These are phyloP conservation scores for Colletotrichum sansevieriae DNA, from an alignment of 2,329 filamentous ascomycete species.

Conservation along the genomic window DNA sequence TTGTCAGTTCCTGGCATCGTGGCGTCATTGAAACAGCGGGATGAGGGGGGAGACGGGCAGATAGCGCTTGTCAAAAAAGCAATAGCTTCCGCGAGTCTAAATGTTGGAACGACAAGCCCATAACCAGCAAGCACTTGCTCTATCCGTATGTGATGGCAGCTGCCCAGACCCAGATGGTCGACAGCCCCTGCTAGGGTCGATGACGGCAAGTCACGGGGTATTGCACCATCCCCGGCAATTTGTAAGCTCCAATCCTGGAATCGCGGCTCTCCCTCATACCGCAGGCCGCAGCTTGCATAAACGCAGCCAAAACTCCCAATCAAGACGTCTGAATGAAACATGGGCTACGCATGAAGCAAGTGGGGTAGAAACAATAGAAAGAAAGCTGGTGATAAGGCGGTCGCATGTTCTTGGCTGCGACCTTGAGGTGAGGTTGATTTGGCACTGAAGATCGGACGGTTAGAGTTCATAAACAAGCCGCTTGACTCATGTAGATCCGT, in stretches of 20 bases:
- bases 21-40: slow-evolving; percentile 36
- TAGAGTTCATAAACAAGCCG: slow-evolving; percentile 28
- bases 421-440: slow-evolving; percentile 28
- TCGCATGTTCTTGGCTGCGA: slow-evolving; percentile 35
- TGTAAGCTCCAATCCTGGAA: slow-evolving; percentile 54
- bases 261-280: slow-evolving; percentile 43
- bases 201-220: slow-evolving; percentile 67
- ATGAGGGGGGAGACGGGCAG: slow-evolving; percentile 33
- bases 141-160: slow-evolving; percentile 36
- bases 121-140: slow-evolving; percentile 36
- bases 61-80: slow-evolving; percentile 32
- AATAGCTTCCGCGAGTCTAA: slow-evolving; percentile 36
- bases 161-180: slow-evolving; percentile 37
- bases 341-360: slow-evolving; percentile 39
- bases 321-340: slow-evolving; percentile 43
- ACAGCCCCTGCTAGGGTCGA: slow-evolving; percentile 42
- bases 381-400: slow-evolving; percentile 34
- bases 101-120: slow-evolving; percentile 29
- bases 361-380: slow-evolving; percentile 35
- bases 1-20: slow-evolving; percentile 42
- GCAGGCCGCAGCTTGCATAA: slow-evolving; percentile 41
- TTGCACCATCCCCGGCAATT: slow-evolving; percentile 69
- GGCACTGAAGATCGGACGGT: slow-evolving; percentile 12
- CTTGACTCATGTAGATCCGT: slow-evolving; percentile 34
- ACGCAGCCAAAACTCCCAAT: slow-evolving; percentile 48